Evolutionary conservation across 2,329 filamentous ascomycete species (phyloP), one percentile per base, ranked within the genome.

Genomic region (Cladobotryum mycophilum): DNA sequence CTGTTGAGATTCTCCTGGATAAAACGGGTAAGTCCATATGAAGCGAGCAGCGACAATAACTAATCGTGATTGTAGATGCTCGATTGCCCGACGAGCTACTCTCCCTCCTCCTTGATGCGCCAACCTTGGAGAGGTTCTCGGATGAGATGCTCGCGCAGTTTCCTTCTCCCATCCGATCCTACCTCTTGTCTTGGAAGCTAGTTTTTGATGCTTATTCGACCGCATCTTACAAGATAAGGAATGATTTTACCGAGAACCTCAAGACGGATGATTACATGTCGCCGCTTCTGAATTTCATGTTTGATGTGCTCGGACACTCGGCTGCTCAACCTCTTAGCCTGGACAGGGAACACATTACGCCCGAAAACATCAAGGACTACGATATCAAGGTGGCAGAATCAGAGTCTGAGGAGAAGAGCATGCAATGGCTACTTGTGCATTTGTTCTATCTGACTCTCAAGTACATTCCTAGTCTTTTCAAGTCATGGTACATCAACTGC

Each of bases 101-200:
- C 0, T 95, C 89, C 0, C 75, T 97, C 1, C 76, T 97, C 13
- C 76, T 95, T 0, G 87, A 95, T 55, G 78, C 86, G 0, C 88
- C 92, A 1, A 84, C 83, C 0, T 73, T 88, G 3, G 79, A 86
- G n/a, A 75, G 76, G 12, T 80, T 89, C 42, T 75, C 79, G 0
- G 82, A 87, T 43, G 79, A 85, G 8, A 73, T 78, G 35, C 81
- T 90, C 18, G 76, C 83, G 5, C 74, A 80, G 14, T 86, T 91
- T 59, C 89, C 89, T 11, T 72, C 81, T 1, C 64, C 79, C 0
- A 74, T 96, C 44, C 82, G 89, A 47, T 82, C 85, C 9, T 99
- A 96, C 61, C 76, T 99, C 3, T 74, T 96, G 25, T 87, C 89
- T 11, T 99, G 93, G 93, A 81, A 88, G 56, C 75, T 97, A 1